Conservation (phyloP, 768 basidiomycete species). For the Mycena galericulata region DNA sequence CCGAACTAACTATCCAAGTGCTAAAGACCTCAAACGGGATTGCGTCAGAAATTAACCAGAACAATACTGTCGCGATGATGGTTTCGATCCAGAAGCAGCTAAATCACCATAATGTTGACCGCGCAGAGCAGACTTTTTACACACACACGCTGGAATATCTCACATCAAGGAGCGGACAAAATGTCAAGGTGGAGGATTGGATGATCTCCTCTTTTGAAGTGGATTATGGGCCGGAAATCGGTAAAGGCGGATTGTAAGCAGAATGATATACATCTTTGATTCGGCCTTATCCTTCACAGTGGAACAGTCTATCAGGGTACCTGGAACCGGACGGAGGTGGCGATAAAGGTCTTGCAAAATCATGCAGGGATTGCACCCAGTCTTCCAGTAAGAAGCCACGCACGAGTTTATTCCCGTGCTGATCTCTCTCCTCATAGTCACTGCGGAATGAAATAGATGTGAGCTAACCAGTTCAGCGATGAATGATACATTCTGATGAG, state of each 20-base stretch:
- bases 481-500: neutral
- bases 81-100: neutral
- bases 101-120: neutral
- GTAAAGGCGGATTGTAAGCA: constrained; percentile 23
- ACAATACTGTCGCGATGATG: constrained; percentile 2
- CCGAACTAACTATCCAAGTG: neutral
- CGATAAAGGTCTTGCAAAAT: constrained; percentile 9
- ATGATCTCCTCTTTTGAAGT: constrained; percentile 24
- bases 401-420: neutral
- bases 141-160: constrained; percentile 18
- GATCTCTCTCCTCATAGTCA: neutral
- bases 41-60: constrained; percentile 22
- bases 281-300: neutral
- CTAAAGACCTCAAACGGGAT: neutral
- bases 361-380: neutral
- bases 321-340: constrained; percentile 22
- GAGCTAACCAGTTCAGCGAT: constrained; percentile 51
- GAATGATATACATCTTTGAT: neutral
- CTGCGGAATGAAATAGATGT: constrained; percentile 16
- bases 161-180: neutral
- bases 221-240: constrained; percentile 13
- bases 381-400: neutral
- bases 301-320: constrained; percentile 13
- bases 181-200: constrained; percentile 15
- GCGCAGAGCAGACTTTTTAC: neutral